phyloP scores from a whole-genome alignment of 352 stramenopile species.

The Phytophthora podocarpi region DNA sequence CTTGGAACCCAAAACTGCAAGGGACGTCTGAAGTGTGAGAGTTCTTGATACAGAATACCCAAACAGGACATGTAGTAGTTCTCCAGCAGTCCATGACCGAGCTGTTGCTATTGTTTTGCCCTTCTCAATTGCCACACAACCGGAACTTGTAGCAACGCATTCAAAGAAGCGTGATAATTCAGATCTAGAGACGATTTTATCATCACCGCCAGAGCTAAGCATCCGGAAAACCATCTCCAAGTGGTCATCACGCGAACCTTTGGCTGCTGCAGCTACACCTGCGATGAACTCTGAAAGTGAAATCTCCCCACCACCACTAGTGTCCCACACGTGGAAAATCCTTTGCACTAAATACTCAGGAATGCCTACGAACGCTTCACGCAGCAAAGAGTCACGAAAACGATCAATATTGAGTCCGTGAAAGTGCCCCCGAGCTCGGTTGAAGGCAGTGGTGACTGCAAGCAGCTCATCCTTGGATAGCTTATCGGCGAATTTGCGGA shows the following conservation, averaged over 20 bases:
- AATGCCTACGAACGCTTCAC: slow-evolving; percentile 41
- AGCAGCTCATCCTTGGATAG: slow-evolving; percentile 35
- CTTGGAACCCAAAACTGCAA: background rate
- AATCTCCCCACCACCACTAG: slow-evolving; percentile 19
- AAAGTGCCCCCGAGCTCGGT: slow-evolving; percentile 47
- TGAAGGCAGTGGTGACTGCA: slow-evolving; percentile 37
- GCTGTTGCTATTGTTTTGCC: background rate
- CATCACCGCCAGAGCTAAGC: slow-evolving; percentile 19
- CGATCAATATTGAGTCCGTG: slow-evolving; percentile 30
- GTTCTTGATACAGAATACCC: background rate
- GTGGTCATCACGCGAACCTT: slow-evolving; percentile 49
- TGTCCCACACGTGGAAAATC: slow-evolving; percentile 48
- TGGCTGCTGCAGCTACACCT: slow-evolving; percentile 32
- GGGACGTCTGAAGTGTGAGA: slow-evolving; percentile 7
- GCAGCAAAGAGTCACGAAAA: slow-evolving; percentile 46
- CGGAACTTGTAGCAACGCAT: background rate
- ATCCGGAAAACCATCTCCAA: slow-evolving; percentile 51
- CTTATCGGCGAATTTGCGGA: background rate
- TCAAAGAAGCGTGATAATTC: slow-evolving; percentile 2
- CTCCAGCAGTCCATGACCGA: slow-evolving; percentile 5
- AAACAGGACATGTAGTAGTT: slow-evolving; percentile 1
- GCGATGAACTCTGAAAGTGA: slow-evolving; percentile 47
- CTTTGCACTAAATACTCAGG: slow-evolving; percentile 35
- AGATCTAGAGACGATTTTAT: background rate
- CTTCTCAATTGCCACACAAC: slow-evolving; percentile 8